Evolutionary conservation across 192 early-diverging fungal genomes (phyloP), one percentile per base, ranked within the genome.

Genomic region (Linnemannia schmuckeri): DNA sequence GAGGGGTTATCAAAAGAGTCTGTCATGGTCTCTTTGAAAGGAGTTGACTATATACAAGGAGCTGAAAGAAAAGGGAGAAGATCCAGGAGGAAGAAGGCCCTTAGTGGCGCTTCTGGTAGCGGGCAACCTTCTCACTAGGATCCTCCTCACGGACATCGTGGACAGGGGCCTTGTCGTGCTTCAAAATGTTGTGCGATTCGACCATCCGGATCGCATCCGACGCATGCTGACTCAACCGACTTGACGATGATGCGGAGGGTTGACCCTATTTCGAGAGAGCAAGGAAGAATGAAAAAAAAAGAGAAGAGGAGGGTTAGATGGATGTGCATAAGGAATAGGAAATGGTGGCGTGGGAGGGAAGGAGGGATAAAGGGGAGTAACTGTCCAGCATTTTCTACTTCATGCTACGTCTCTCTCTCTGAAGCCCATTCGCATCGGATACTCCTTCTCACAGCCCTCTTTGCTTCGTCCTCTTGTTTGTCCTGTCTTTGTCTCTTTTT

Each of bases 121-220:
- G 54, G 18, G 20, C 18, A 57, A 5, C 5, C 40, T 80, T 74
- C 22, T 66, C 20, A 54, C 20, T 54, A 17, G 78, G 78, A 22
- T 86, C 84, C 71, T 80, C 79, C 0, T 77, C 75, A 49, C 78
- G 41, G 35, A 86, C 69, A 63, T 35, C 57, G 24, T 86, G 74
- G 46, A 86, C 52, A 18, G 78, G 78, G 3, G 84, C 79, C 17
- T 57, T 40, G 68, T 86, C 84, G 18, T 81, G 84, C 78, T 86
- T 86, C 78, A 86, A 40, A 10, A 86, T 46, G 37, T 57, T 86
- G 41, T 81, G 78, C 15, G 84, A 86, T 75, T 86, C 84, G 38
- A 77, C 84, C 84, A 86, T 86, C 27, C 79, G 78, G 70, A 86
- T 86, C 35, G 84, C 84, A 37, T 86, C 79, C 1, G 84, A 80